phyloP scores from a whole-genome alignment of 192 early-diverging fungal species.

The Jimgerdemannia lactiflua region DNA sequence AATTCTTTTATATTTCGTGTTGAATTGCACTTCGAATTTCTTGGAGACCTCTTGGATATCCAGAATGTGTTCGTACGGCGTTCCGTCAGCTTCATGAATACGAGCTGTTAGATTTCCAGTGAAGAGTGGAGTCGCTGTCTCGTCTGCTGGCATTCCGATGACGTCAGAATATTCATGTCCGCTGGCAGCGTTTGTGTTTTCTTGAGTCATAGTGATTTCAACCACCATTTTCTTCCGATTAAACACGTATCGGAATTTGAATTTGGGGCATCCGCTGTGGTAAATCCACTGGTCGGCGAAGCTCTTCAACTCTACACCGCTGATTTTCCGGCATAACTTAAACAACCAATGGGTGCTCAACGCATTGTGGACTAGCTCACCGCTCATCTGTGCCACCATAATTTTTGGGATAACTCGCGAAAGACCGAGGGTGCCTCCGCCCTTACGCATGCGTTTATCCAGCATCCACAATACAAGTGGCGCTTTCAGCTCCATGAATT shows the following conservation, averaged over 20 bases:
- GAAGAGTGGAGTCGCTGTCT: slow-evolving; percentile 31
- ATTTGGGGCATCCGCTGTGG: slow-evolving; percentile 87
- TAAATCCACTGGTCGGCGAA: slow-evolving; percentile 97
- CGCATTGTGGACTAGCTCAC: slow-evolving; percentile 53
- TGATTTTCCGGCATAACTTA: slow-evolving; percentile 80
- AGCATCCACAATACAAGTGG: slow-evolving; percentile 92
- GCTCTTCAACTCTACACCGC: slow-evolving; percentile 69
- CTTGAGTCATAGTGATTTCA: slow-evolving; percentile 80
- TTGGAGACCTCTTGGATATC: slow-evolving; percentile 73
- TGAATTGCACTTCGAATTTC: slow-evolving; percentile 89
- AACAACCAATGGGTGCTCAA: slow-evolving; percentile 74
- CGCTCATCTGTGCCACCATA: slow-evolving; percentile 70
- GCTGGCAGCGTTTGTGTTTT: slow-evolving; percentile 52
- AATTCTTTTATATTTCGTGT: slow-evolving; percentile 98
- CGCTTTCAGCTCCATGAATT: slow-evolving; percentile 83
- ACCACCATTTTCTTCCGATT: slow-evolving; percentile 97
- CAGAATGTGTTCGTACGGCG: slow-evolving; percentile 80
- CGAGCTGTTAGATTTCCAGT: slow-evolving; percentile 69
- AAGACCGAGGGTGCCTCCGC: slow-evolving; percentile 65
- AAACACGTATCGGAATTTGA: slow-evolving; percentile 78
- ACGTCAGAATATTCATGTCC: neutral
- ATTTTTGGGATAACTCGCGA: slow-evolving; percentile 80
- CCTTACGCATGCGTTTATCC: slow-evolving; percentile 79
- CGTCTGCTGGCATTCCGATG: slow-evolving; percentile 12
- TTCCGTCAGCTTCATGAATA: slow-evolving; percentile 82